Evolutionary conservation across 441 rosid species (phyloP), one percentile per base, ranked within the genome.

Genomic region (Erodium texanum): DNA sequence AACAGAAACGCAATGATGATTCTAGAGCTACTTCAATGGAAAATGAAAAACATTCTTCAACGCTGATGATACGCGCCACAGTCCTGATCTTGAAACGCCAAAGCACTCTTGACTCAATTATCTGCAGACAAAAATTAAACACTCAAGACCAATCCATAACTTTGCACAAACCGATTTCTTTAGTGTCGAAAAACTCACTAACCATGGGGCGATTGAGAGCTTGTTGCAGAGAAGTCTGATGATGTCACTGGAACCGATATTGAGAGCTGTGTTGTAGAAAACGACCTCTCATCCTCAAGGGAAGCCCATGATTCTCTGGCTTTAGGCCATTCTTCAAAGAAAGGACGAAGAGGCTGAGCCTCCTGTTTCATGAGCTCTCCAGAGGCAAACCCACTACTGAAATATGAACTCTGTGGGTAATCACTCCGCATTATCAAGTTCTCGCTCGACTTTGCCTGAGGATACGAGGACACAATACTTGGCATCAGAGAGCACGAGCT

Each of bases 161-260:
- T 41, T 12, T 41, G 6, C 41, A 36, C 41, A 36, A 36, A 36
- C 41, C 48, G 9, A 41, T 41, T 41, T 41, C 48, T 12, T 12
- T 41, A 41, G 12, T 41, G 29, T 27, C 29, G 4, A 41, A 41
- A 3, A 41, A 41, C 48, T 41, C 48, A 74, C 80, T 78, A 72
- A 81, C 89, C 80, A 0, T 65, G 84, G 0, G 86, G 81, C 58
- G 89, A 83, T 62, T 43, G 79, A 27, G 85, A 80, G 71, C 80
- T 77, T 1, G 82, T 77, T 8, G 81, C 68, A 14, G 84, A 82
- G 73, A 82, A 75, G 70, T 76, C 84, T 0, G 86, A 72, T 0
- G 89, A 77, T 63, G 81, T 77, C 76, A 83, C 65, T 0, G 87
- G 89, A 68, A 82, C 83, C 69, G 87, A 85, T 52, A 83, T 85